A percentile compares a stretch with the other conserved stretches of the same genome.
Conservation (phyloP, 345 rosid species). For the Hibiscus mutabilis region DNA sequence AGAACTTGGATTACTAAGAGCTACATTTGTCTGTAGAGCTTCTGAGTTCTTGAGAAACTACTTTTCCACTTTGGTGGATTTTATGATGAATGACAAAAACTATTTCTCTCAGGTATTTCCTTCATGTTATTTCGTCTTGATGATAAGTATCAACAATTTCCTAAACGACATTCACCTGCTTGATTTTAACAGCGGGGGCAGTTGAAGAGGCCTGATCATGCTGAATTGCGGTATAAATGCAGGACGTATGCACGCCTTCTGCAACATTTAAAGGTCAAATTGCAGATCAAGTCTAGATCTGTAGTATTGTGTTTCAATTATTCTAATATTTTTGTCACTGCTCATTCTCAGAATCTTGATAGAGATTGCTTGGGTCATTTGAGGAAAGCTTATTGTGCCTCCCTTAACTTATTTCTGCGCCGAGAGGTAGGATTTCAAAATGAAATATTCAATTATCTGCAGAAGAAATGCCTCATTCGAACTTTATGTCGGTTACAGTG, state of each 20-base stretch:
- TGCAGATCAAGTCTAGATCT: constrained; percentile 10
- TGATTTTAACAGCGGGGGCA: constrained; percentile 77
- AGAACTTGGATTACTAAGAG: constrained; percentile 71
- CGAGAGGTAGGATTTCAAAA: constrained; percentile 65
- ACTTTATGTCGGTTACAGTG: neutral
- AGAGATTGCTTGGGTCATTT: constrained; percentile 75
- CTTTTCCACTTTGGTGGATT: constrained; percentile 97
- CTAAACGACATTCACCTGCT: constrained; percentile 10
- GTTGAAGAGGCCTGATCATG: constrained; percentile 99
- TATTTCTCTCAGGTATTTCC: constrained; percentile 89
- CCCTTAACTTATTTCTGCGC: constrained; percentile 92
- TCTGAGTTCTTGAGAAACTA: constrained; percentile 93
- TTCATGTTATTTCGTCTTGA: neutral
- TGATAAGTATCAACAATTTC: constrained; percentile 10
- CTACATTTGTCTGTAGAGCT: constrained; percentile 80
- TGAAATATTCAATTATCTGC: constrained; percentile 2
- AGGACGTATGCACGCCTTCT: constrained; percentile 97
- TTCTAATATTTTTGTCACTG: constrained; percentile 15
- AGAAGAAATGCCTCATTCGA: constrained; percentile 3
- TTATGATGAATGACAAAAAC: constrained; percentile 95
- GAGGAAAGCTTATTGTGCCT: constrained; percentile 96
- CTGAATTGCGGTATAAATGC: constrained; percentile 95
- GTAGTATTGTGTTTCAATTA: constrained; percentile 3
- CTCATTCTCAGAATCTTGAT: constrained; percentile 68
- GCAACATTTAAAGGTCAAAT: constrained; percentile 82